A percentile compares a stretch with the other conserved stretches of the same genome.
Conservation (phyloP, 2,329 filamentous ascomycete species). For the Colletotrichum sp. region DNA sequence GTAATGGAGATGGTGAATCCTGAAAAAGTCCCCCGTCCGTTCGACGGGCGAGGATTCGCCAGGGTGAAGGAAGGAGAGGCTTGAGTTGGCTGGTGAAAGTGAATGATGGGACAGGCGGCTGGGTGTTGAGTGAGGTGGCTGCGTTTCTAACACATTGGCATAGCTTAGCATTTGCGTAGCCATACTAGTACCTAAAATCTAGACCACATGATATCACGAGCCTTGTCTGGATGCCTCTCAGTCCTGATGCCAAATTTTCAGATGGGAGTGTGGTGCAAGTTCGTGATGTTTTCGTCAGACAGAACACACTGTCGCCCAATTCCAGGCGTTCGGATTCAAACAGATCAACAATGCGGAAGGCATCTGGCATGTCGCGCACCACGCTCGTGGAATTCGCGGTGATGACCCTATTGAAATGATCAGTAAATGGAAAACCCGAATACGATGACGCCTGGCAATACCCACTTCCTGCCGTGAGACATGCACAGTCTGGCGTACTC, state of each 20-base stretch:
- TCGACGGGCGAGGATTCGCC: not conserved
- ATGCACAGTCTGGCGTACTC: not conserved
- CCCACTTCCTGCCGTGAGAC: not conserved
- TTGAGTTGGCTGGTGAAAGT: too few species aligned
- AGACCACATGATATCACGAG: not conserved
- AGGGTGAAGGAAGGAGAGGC: not conserved
- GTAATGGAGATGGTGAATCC: not conserved
- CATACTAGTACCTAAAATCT: not conserved
- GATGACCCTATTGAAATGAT: not conserved
- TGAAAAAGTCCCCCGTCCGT: fast-evolving
- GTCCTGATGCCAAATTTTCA: too few species aligned
- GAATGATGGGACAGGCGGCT: not conserved
- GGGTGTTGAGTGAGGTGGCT: not conserved
- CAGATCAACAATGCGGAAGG: not conserved
- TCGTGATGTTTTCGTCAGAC: too few species aligned
- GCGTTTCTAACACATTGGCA: not conserved
- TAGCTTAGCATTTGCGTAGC: constrained; percentile 15
- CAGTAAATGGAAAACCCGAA: not conserved
- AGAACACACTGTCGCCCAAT: too few species aligned
- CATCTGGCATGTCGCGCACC: too few species aligned
- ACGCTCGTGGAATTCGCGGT: not conserved
- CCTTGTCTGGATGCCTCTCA: not conserved
- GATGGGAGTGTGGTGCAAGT: too few species aligned
- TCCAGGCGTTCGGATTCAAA: not conserved
- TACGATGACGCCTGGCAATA: not conserved